Evolutionary conservation across 164 flowering plant genomes (phyloP), one percentile per base, ranked within the genome.

Genomic region (Akebia trifoliata): DNA sequence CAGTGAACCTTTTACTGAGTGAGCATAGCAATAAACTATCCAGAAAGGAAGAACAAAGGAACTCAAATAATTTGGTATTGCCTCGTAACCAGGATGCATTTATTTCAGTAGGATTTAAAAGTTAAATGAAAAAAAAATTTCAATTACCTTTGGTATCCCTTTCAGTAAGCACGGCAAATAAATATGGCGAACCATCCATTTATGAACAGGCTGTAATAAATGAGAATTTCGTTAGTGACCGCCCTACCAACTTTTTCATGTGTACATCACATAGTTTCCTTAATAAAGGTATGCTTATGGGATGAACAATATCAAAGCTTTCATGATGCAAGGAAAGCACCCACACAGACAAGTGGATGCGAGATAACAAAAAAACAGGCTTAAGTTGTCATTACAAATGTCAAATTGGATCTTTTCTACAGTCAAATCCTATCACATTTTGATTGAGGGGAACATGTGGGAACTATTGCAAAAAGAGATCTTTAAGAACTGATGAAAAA

Each of bases 171-270:
- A 87, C 36, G 99, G 99, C 60, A 87, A 82, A 66, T 94, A 93
- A 22, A 87, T 57, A 60, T 94, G 99, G 7, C 97, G 95, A 64
- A 87, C 84, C 86, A 94, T 87, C 99, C 99, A 94, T 69, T 90
- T 90, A 65, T 94, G 99, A 60, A 94, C 99, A 59, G 99, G 99
- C 99, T 94, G 86, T n/a, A 58, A 62, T 21, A 61, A 70, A 58
- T 12, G 21, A 61, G 37, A 42, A 39, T 10, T 30, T 53, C 44
- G 56, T 67, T 20, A 67, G 62, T 54, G 21, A 43, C 21, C 21
- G 36, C 38, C 7, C 11, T 29, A 48, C 50, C 49, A 53, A 35
- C 4, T 18, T 14, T 36, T 49, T 35, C 30, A 40, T 39, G 45
- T 56, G 50, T 12, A 61, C 11, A 20, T 31, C 8, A 44, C 3